These are phyloP conservation scores for Acanthamoeba sp. DNA, from an alignment of 208 protist genomes.

Conservation along the genomic window DNA sequence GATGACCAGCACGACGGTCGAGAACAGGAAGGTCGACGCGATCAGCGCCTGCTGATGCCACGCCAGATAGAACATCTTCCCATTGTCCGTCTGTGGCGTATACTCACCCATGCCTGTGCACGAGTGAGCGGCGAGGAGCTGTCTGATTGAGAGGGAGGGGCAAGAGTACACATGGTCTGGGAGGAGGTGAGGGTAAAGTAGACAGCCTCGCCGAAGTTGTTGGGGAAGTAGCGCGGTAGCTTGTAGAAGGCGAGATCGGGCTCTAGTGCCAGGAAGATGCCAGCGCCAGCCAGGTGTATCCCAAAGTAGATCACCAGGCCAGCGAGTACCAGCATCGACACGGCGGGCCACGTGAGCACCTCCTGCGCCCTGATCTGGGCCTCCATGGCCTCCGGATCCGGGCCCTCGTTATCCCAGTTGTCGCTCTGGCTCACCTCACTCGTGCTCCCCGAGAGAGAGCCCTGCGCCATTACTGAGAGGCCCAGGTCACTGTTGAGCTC, in stretches of 20 bases:
- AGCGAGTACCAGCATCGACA: neutral
- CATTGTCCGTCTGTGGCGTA: neutral
- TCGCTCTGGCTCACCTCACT: neutral
- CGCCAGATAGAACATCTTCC: neutral
- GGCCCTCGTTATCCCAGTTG: neutral
- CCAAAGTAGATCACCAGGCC: neutral
- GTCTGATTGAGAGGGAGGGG: neutral
- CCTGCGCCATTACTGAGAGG: neutral
- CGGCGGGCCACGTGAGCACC: neutral
- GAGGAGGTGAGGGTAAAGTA: slow-evolving; percentile 40
- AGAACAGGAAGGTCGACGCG: neutral
- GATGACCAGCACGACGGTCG: neutral
- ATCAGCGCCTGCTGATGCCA: neutral
- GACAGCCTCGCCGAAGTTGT: slow-evolving; percentile 1
- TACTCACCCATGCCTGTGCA: neutral
- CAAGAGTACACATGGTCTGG: slow-evolving; percentile 26
- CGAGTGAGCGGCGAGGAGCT: neutral
- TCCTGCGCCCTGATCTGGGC: neutral
- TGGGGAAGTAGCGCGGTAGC: neutral
- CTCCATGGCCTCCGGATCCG: neutral
- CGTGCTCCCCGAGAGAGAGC: neutral
- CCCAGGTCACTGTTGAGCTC: neutral
- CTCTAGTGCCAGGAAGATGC: neutral
- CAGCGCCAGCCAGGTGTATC: neutral
- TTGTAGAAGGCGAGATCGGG: neutral